A percentile compares a stretch with the other conserved stretches of the same genome.
These are phyloP conservation scores for bread wheat (Triticum aestivum) DNA, from an alignment of 176 grass and related monocot species.

Conservation along the genomic window DNA sequence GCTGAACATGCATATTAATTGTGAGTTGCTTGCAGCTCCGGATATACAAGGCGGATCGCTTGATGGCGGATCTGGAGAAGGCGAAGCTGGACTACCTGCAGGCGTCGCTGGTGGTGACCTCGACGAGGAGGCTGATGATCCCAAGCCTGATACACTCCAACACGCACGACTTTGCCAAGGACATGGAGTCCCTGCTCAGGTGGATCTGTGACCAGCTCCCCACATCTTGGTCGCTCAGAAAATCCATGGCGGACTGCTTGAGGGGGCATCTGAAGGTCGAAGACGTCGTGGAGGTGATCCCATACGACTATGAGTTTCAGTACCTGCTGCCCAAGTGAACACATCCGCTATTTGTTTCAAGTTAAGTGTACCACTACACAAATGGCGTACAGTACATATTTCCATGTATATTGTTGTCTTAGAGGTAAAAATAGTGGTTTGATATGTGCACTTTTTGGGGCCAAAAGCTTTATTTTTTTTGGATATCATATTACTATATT, in stretches of 20 bases:
- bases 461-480: background rate
- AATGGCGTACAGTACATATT: background rate
- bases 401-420: background rate
- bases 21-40: conserved; percentile 41
- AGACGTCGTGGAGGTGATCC: conserved; percentile 49
- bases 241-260: conserved; percentile 84
- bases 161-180: conserved; percentile 68
- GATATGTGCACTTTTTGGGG: background rate
- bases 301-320: conserved; percentile 69
- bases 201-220: conserved; percentile 90
- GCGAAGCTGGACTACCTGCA: conserved; percentile 89
- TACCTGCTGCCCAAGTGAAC: conserved; percentile 72
- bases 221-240: conserved; percentile 84
- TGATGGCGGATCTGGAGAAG: conserved; percentile 64
- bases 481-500: too few species aligned
- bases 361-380: background rate
- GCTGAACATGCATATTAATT: background rate
- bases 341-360: background rate
- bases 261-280: conserved; percentile 31
- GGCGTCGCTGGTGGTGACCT: conserved; percentile 74
- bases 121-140: conserved; percentile 62
- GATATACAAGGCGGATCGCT: conserved; percentile 67
- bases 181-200: conserved; percentile 52
- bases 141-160: conserved; percentile 62
- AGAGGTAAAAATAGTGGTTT: background rate